Evolutionary conservation across 768 basidiomycete genomes (phyloP).

Genomic region (Leccinum sublutescens): DNA sequence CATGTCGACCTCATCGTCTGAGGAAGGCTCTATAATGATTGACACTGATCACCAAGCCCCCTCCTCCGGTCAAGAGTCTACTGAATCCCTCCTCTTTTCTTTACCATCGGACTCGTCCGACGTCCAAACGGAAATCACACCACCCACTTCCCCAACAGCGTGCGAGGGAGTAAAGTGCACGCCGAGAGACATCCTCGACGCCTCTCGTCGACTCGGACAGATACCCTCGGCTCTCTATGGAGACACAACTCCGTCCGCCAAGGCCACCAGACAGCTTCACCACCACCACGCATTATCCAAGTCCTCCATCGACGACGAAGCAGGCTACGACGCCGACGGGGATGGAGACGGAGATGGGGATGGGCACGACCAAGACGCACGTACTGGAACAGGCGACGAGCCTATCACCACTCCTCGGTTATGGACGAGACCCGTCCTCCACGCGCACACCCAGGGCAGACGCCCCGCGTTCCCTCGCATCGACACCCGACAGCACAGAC

Average conservation of each 20-base stretch:
- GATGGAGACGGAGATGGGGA: conserved; percentile 6
- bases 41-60: neutral
- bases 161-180: conserved; percentile 8
- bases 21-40: conserved; percentile 7
- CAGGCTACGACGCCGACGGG: conserved; percentile 27
- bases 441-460: neutral
- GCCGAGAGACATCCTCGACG: conserved; percentile 11
- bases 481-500: conserved; percentile 26
- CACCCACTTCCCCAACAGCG: conserved; percentile 17
- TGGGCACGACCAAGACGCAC: neutral
- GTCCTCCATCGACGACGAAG: conserved; percentile 14
- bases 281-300: neutral
- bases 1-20: conserved; percentile 14
- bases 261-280: neutral
- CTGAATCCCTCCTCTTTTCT: conserved; percentile 10
- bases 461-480: conserved; percentile 22
- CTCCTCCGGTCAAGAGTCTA: conserved; percentile 16
- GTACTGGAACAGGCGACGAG: neutral
- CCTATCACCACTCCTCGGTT: too few relatives aligned
- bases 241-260: neutral
- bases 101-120: conserved; percentile 15
- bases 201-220: conserved; percentile 14
- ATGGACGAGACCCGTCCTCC: neutral
- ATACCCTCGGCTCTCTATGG: neutral
- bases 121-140: conserved; percentile 19